These are phyloP conservation scores for Plenodomus tracheiphilus DNA, from an alignment of 2,329 filamentous ascomycete genomes.

Conservation along the genomic window DNA sequence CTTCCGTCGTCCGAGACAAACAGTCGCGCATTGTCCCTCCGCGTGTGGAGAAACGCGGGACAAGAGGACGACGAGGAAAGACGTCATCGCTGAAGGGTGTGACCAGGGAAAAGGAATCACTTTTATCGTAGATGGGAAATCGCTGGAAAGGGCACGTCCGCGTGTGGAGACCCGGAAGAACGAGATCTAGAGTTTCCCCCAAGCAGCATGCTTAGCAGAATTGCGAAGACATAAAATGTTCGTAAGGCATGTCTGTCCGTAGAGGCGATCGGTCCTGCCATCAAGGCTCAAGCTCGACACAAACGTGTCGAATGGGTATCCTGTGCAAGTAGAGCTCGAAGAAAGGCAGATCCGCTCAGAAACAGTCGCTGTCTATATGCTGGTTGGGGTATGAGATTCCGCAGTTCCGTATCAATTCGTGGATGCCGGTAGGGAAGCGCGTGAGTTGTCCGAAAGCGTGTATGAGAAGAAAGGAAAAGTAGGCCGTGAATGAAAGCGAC, in stretches of 20 bases:
- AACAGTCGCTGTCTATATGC: slow-evolving; percentile 57
- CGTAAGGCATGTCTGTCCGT: slow-evolving; percentile 42
- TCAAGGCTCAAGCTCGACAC: slow-evolving; percentile 44
- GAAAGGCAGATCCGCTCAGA: slow-evolving; percentile 47
- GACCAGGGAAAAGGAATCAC: slow-evolving; percentile 46
- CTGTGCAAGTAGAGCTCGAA: slow-evolving; percentile 46
- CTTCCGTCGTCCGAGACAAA: slow-evolving; percentile 35
- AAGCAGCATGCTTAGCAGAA: slow-evolving; percentile 46
- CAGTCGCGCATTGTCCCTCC: slow-evolving; percentile 29
- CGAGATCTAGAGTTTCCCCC: slow-evolving; percentile 46
- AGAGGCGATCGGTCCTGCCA: slow-evolving; percentile 38
- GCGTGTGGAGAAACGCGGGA: slow-evolving; percentile 28
- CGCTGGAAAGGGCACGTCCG: slow-evolving; percentile 35
- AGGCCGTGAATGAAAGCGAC: slow-evolving; percentile 18
- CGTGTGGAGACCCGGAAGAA: slow-evolving; percentile 43
- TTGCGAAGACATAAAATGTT: slow-evolving; percentile 45
- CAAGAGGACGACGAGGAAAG: slow-evolving; percentile 36
- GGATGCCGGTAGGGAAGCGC: slow-evolving; percentile 39
- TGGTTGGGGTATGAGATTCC: slow-evolving; percentile 53
- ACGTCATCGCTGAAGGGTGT: slow-evolving; percentile 32
- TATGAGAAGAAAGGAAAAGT: slow-evolving; percentile 24
- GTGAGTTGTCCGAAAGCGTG: slow-evolving; percentile 36
- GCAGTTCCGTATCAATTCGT: slow-evolving; percentile 44
- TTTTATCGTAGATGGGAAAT: slow-evolving; percentile 39
- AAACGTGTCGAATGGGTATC: slow-evolving; percentile 42